These are phyloP conservation scores for Pythium diclinum DNA, from an alignment of 352 stramenopile genomes.

Conservation along the genomic window DNA sequence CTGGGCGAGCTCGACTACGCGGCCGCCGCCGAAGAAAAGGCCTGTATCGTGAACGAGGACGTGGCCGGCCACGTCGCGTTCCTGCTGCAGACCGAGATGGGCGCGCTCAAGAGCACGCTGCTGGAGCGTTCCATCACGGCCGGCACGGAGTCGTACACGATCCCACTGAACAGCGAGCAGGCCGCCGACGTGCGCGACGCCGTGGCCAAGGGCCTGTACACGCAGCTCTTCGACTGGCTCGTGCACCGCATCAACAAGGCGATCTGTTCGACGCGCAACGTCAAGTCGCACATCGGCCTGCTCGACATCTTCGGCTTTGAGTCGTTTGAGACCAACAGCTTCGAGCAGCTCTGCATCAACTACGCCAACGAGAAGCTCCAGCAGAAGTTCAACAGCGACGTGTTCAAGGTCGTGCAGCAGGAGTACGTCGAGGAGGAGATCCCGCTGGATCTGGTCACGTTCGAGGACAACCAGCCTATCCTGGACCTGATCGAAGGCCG, in stretches of 20 bases:
- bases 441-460: constrained; percentile 76
- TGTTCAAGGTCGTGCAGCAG: constrained; percentile 94
- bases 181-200: constrained; percentile 91
- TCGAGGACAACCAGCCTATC: constrained; percentile 91
- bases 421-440: constrained; percentile 95
- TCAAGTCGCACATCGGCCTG: constrained; percentile 86
- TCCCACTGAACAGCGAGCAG: constrained; percentile 85
- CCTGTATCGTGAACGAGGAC: constrained; percentile 51
- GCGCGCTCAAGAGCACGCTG: constrained; percentile 84
- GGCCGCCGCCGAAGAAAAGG: constrained; percentile 52
- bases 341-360: constrained; percentile 91
- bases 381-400: constrained; percentile 90
- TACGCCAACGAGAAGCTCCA: constrained; percentile 90
- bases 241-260: constrained; percentile 85
- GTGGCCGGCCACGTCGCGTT: constrained; percentile 57
- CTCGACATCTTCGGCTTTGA: constrained; percentile 97
- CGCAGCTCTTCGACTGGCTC: constrained; percentile 95
- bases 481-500: constrained; percentile 88
- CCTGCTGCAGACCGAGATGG: constrained; percentile 55
- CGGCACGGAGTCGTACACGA: constrained; percentile 91
- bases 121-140: constrained; percentile 91
- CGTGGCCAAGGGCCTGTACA: constrained; percentile 96
- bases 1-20: constrained; percentile 94
- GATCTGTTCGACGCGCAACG: constrained; percentile 73
- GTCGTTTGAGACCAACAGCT: constrained; percentile 86